These are phyloP conservation scores for Staphylotrichum tortipilum DNA, from an alignment of 495 filamentous ascomycete species.

Conservation along the genomic window DNA sequence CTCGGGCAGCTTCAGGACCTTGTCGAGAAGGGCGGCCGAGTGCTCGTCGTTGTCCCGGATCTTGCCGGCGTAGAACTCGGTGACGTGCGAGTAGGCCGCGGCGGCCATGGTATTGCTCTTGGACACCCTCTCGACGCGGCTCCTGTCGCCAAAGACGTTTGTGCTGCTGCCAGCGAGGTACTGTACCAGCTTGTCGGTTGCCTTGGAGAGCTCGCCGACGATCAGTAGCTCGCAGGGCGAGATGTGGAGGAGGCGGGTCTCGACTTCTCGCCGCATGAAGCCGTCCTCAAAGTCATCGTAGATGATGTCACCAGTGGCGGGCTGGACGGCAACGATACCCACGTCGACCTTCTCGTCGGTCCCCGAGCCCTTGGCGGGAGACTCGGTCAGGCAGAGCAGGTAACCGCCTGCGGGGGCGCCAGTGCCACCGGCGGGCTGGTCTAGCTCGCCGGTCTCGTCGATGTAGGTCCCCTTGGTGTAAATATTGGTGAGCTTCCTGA, in stretches of 20 bases:
- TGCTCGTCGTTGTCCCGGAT: slow-evolving; percentile 50
- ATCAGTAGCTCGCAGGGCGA: slow-evolving; percentile 95
- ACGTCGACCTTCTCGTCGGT: slow-evolving; percentile 91
- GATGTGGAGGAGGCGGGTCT: slow-evolving; percentile 89
- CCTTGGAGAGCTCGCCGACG: slow-evolving; percentile 83
- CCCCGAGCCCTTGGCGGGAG: slow-evolving; percentile 72
- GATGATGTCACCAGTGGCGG: slow-evolving; percentile 89
- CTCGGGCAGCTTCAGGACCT: slow-evolving; percentile 77
- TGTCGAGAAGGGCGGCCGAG: slow-evolving; percentile 61
- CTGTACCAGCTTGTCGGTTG: slow-evolving; percentile 85
- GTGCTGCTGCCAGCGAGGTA: slow-evolving; percentile 79
- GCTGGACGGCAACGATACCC: slow-evolving; percentile 90
- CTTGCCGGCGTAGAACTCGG: slow-evolving; percentile 88
- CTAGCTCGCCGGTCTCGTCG: slow-evolving; percentile 81
- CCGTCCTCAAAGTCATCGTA: slow-evolving; percentile 96
- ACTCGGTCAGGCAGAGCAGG: slow-evolving; percentile 86
- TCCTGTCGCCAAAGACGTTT: slow-evolving; percentile 87
- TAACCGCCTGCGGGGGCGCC: slow-evolving; percentile 75
- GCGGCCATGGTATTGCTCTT: slow-evolving; percentile 77
- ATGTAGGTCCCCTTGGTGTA: slow-evolving; percentile 99
- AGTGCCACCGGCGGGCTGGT: slow-evolving; percentile 40
- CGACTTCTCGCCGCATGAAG: slow-evolving; percentile 95
- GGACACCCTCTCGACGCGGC: slow-evolving; percentile 69
- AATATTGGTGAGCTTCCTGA: slow-evolving; percentile 86
- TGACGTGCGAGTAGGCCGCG: slow-evolving; percentile 79